These are phyloP conservation scores for Hypoxylon sp. DNA, from an alignment of 2,329 filamentous ascomycete species.

Conservation along the genomic window DNA sequence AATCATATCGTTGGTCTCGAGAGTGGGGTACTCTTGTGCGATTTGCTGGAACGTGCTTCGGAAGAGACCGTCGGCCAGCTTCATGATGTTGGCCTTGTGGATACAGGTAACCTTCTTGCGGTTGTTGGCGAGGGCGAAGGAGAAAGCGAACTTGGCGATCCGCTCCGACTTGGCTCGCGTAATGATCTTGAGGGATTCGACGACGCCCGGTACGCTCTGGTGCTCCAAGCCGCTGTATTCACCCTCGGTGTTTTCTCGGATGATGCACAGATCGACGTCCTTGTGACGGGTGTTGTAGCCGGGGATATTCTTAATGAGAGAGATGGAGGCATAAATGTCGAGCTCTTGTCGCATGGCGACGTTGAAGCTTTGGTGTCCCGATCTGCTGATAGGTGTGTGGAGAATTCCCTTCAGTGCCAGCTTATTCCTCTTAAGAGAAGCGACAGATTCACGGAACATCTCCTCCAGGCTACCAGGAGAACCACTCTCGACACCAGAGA, in stretches of 20 bases:
- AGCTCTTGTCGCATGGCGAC: constrained; percentile 98
- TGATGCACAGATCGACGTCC: constrained; percentile 98
- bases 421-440: constrained; percentile 98
- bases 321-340: constrained; percentile 98
- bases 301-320: constrained; percentile 99
- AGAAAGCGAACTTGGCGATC: constrained; percentile 98
- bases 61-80: constrained; percentile 98
- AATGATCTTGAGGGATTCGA: constrained; percentile 99
- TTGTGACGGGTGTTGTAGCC: constrained; percentile 98
- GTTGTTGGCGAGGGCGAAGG: constrained; percentile 98
- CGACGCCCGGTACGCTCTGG: constrained; percentile 95
- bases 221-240: constrained; percentile 99
- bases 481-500: constrained; percentile 88
- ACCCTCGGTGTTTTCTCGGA: constrained; percentile 99
- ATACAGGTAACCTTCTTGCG: constrained; percentile 99
- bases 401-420: constrained; percentile 98
- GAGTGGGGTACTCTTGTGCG: constrained; percentile 93
- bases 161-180: constrained; percentile 99
- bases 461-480: constrained; percentile 88
- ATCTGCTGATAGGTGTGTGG: constrained; percentile 96
- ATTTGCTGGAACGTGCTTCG: constrained; percentile 95
- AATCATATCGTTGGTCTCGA: constrained; percentile 99
- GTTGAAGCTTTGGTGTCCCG: constrained; percentile 99
- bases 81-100: constrained; percentile 99
- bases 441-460: constrained; percentile 94